Evolutionary conservation across 2,329 filamentous ascomycete species (phyloP), one percentile per base, ranked within the genome.

Genomic region (Penicillium sp.): DNA sequence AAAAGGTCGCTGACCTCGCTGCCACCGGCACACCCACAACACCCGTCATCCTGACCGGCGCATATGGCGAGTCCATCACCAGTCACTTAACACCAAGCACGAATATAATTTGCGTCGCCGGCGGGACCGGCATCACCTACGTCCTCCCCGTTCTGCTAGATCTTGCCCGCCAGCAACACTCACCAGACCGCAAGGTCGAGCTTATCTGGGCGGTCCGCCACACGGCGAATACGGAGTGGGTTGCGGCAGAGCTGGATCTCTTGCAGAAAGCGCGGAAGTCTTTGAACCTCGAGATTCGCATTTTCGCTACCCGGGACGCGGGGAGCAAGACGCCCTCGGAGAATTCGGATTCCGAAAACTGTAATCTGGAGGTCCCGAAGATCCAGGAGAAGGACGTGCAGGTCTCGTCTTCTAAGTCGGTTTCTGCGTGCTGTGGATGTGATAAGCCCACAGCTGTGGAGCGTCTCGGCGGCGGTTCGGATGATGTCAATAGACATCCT

Each of bases 151-250:
- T 82, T 0, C 71, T 84, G 0, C 69, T 84, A 18, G 68, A 66
- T 1, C 60, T 64, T 14, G 58, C 58, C 3, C 50, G 38, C 10
- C 54, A 44, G 62, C 76, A 10, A 61, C 74, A 39, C 18, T 58
- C 55, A 14, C 69, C 70, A 26, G 72, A 78, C 52, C 74, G 79
- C 50, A 79, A 76, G 57, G 68, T 88, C 2, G 81, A 86, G 63
- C 80, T 89, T n/a, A 74, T 88, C 54, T 89, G 87, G 87, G 81
- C 82, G 2, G 76, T 89, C 37, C 78, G 85, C 14, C 79, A 81
- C 39, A 73, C 74, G 7, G 67, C 71, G 7, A 82, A 89, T 58
- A 69, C 83, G 16, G 74, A 78, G 20, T 89, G 87, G 85, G 74
- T 89, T 10, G 71, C 73, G 26, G 65, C 74, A 6, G 87, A 89